These are phyloP conservation scores for Ganoderma resinaceum DNA, from an alignment of 1,284 basidiomycete species.

Conservation along the genomic window DNA sequence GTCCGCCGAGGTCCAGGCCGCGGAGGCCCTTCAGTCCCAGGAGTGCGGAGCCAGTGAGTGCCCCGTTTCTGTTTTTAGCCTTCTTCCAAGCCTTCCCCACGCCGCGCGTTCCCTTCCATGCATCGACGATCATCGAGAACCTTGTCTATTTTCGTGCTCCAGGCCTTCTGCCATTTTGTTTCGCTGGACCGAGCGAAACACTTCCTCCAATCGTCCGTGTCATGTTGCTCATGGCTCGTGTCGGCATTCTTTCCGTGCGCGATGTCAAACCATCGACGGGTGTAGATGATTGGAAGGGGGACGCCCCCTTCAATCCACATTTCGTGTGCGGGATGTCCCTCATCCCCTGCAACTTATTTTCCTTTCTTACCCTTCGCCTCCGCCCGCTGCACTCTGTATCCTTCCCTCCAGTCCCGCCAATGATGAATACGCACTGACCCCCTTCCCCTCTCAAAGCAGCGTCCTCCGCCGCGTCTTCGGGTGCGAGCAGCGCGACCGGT, in stretches of 20 bases:
- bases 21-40: slow-evolving; percentile 30
- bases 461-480: slow-evolving; percentile 10
- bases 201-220: neutral
- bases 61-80: slow-evolving; percentile 28
- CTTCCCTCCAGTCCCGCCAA: slow-evolving; percentile 6
- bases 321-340: neutral
- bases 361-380: neutral
- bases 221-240: neutral
- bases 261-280: neutral
- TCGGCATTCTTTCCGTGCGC: neutral
- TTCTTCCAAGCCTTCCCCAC: neutral
- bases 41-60: slow-evolving; percentile 40
- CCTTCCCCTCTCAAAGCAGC: slow-evolving; percentile 3
- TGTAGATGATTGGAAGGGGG: neutral
- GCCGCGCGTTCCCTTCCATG: neutral
- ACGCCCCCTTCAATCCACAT: neutral
- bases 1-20: slow-evolving; percentile 31
- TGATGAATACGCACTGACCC: neutral
- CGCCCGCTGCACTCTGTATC: neutral
- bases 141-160: neutral
- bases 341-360: neutral
- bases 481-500: slow-evolving; percentile 8
- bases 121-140: neutral
- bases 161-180: neutral
- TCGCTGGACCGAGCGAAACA: neutral